Percentiles rank a stretch among this genome's conserved stretches.
These are phyloP conservation scores for Morella rubra DNA, from an alignment of 306 rosid species.

Conservation along the genomic window DNA sequence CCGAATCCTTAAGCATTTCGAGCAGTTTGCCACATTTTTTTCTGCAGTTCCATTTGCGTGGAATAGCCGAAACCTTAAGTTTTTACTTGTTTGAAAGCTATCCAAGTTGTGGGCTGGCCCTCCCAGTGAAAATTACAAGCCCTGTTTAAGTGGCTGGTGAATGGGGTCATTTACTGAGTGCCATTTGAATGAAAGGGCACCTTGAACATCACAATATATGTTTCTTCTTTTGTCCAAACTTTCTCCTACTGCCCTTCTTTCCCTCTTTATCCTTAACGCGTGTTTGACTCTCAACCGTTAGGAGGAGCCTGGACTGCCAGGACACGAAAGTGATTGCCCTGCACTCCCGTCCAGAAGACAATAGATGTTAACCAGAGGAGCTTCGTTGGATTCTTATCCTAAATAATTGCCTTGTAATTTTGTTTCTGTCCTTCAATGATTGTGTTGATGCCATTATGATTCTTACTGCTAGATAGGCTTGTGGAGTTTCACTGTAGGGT, in stretches of 20 bases:
- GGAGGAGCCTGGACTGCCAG: too few relatives aligned
- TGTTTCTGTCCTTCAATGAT: background rate
- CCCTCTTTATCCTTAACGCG: background rate
- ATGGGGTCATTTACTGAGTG: too few relatives aligned
- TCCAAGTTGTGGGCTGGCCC: too few relatives aligned
- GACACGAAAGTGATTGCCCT: background rate
- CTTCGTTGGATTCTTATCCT: slow-evolving; percentile 7
- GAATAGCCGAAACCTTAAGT: too few relatives aligned
- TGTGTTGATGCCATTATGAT: background rate
- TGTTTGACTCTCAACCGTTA: background rate
- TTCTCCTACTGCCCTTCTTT: background rate
- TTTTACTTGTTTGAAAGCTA: too few relatives aligned
- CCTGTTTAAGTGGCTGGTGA: too few relatives aligned
- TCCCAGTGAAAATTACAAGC: too few relatives aligned
- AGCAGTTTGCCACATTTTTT: too few relatives aligned
- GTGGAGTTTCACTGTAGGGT: too few relatives aligned
- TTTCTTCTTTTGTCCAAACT: background rate
- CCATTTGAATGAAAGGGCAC: too few relatives aligned
- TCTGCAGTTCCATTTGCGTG: too few relatives aligned
- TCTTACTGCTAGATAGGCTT: background rate
- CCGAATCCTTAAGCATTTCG: too few relatives aligned
- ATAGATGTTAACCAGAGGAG: background rate
- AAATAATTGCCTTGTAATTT: background rate
- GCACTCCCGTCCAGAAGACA: background rate
- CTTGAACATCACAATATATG: background rate